Evolutionary conservation across 306 rosid species (phyloP).

Genomic region (Cicer arietinum): DNA sequence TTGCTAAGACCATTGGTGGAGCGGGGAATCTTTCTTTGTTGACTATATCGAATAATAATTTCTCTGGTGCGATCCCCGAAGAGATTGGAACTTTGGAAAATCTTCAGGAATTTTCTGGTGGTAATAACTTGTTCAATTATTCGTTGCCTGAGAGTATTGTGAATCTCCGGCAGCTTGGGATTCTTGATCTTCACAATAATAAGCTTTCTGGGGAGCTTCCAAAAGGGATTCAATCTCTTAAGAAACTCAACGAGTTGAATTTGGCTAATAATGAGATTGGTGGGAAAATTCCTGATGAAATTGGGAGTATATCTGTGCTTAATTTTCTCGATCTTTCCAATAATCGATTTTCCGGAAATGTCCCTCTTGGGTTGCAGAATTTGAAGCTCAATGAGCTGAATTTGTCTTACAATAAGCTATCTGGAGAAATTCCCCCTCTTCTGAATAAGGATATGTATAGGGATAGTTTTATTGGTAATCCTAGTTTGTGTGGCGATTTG

Average conservation of each 20-base stretch:
- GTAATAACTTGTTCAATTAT: slow-evolving; percentile 61
- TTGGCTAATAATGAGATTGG: slow-evolving; percentile 67
- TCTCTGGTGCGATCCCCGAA: slow-evolving; percentile 72
- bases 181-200: slow-evolving; percentile 75
- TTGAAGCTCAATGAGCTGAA: slow-evolving; percentile 80
- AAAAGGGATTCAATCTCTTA: slow-evolving; percentile 52
- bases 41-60: slow-evolving; percentile 63
- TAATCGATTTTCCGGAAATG: slow-evolving; percentile 67
- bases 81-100: slow-evolving; percentile 69
- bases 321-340: slow-evolving; percentile 85
- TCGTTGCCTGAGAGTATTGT: slow-evolving; percentile 62
- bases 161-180: slow-evolving; percentile 67
- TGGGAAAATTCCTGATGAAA: slow-evolving; percentile 70
- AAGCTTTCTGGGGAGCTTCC: slow-evolving; percentile 71
- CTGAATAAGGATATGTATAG: slow-evolving; percentile 67
- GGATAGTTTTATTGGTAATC: slow-evolving; percentile 80
- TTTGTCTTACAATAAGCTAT: slow-evolving; percentile 67
- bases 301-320: slow-evolving; percentile 65
- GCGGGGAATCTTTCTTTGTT: slow-evolving; percentile 66
- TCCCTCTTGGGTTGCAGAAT: slow-evolving; percentile 72
- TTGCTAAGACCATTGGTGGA: slow-evolving; percentile 65
- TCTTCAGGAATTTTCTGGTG: slow-evolving; percentile 65
- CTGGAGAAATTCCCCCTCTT: slow-evolving; percentile 76
- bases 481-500: slow-evolving; percentile 72
- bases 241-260: slow-evolving; percentile 79